Conservation (phyloP, 768 basidiomycete species). For the Rhodotorula graminis region DNA sequence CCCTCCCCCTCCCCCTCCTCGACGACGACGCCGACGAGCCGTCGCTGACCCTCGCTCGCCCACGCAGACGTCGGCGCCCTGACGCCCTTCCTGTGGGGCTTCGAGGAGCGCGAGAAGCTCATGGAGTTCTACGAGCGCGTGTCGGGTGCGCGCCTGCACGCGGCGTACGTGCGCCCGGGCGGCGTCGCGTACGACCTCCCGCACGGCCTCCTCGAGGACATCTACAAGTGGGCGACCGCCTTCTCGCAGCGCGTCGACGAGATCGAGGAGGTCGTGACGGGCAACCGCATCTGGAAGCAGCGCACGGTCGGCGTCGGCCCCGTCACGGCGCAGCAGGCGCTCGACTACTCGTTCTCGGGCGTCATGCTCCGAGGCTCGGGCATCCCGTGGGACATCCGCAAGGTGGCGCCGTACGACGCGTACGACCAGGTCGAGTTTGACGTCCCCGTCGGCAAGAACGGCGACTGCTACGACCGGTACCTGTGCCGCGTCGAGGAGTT, state of each 20-base stretch:
- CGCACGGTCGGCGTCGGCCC: constrained; percentile 83
- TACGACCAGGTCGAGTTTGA: constrained; percentile 98
- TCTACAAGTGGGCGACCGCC: constrained; percentile 96
- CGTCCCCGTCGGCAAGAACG: constrained; percentile 90
- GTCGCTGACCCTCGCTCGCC: background rate
- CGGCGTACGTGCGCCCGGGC: constrained; percentile 95
- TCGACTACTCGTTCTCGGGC: constrained; percentile 89
- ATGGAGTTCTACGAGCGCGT: constrained; percentile 99
- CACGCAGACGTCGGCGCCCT: constrained; percentile 83
- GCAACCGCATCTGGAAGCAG: constrained; percentile 97
- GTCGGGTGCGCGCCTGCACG: constrained; percentile 92
- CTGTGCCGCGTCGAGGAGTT: constrained; percentile 97
- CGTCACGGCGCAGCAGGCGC: constrained; percentile 85
- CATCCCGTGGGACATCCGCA: constrained; percentile 88
- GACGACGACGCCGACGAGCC: background rate
- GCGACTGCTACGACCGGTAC: constrained; percentile 97
- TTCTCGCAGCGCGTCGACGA: constrained; percentile 87
- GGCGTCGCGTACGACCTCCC: constrained; percentile 97
- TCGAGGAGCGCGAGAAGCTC: constrained; percentile 98
- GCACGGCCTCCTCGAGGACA: constrained; percentile 96
- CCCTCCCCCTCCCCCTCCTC: background rate
- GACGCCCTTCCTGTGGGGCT: constrained; percentile 98
- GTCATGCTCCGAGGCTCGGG: constrained; percentile 96
- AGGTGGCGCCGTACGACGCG: constrained; percentile 88
- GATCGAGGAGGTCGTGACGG: constrained; percentile 95